Evolutionary conservation across 192 early-diverging fungal species (phyloP).

Genomic region (Ramicandelaber brevisporus): DNA sequence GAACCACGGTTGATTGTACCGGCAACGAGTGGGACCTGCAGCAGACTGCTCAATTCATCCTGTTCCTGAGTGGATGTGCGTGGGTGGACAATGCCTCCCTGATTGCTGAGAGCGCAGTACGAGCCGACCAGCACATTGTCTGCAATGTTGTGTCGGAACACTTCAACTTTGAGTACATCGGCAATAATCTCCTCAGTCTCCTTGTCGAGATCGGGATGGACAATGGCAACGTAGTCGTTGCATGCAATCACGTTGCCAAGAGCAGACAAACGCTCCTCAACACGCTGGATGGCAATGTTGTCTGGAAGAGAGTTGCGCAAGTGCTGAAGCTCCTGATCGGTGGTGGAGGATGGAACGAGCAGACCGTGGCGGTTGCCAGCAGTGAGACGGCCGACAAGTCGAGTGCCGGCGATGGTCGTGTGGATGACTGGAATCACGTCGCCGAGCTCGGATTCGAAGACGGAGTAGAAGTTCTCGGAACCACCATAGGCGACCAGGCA

Average conservation of each 20-base stretch:
- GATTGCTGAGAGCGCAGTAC: slow-evolving; percentile 90
- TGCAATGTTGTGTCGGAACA: slow-evolving; percentile 94
- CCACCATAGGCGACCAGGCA: slow-evolving; percentile 92
- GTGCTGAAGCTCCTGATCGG: slow-evolving; percentile 95
- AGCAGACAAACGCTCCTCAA: slow-evolving; percentile 92
- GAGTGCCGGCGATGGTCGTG: slow-evolving; percentile 87
- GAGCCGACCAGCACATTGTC: slow-evolving; percentile 91
- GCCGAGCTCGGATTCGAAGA: slow-evolving; percentile 82
- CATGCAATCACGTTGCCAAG: slow-evolving; percentile 98
- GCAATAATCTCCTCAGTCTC: slow-evolving; percentile 99
- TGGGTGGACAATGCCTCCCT: slow-evolving; percentile 91
- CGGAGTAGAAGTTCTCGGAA: slow-evolving; percentile 97
- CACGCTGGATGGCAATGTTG: slow-evolving; percentile 72
- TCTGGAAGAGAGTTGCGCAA: slow-evolving; percentile 91
- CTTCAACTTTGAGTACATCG: slow-evolving; percentile 91
- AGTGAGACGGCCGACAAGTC: slow-evolving; percentile 85
- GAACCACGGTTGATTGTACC: slow-evolving; percentile 98
- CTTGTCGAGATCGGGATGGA: slow-evolving; percentile 93
- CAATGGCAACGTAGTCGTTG: slow-evolving; percentile 96
- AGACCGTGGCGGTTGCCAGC: slow-evolving; percentile 87
- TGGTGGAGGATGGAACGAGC: slow-evolving; percentile 81
- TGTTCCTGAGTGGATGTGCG: slow-evolving; percentile 88
- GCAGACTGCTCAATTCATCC: slow-evolving; percentile 87
- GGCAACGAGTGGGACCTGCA: slow-evolving; percentile 93
- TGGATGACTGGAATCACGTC: slow-evolving; percentile 94